Evolutionary conservation across 805 yeast genomes (phyloP), one percentile per base, ranked within the genome.

Genomic region (Nakazawaea laoshanensis): DNA sequence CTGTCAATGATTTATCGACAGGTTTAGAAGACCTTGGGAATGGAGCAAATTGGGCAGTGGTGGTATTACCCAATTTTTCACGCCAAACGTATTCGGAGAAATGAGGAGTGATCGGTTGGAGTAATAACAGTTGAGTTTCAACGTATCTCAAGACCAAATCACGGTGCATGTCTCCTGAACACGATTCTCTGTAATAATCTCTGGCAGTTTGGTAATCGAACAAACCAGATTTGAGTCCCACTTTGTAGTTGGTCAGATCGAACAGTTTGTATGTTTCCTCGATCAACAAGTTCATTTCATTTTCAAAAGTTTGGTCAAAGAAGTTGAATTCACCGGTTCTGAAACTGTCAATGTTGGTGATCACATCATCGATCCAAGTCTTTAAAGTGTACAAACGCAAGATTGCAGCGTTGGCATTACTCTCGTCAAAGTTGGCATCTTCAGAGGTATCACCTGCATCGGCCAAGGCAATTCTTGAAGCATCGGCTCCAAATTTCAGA

Each of bases 381-480:
- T 85, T 89, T 58, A 89, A 69, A 35, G 85, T 89, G 57, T 73
- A 82, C 55, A 92, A 70, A 64, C 98, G 83, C 57, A 92, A 72
- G 55, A 92, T 88, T 17, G 97, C 96, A 29, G 98, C 96, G 52
- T 92, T 92, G 35, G 98, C 98, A 52, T 79, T 88, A 40, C 86
- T 65, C 63, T 92, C 98, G 51, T 92, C 98, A 52, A 92, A 84
- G 67, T 92, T 92, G 33, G 98, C 98, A 59, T 92, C 98, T 63
- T 92, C 98, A 45, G 87, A 76, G 27, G 92, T 68, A 56, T 92
- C 98, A 67, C 98, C 98, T 33, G 96, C 96, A 65, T 92, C 98
- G 29, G 97, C 98, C 44, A 92, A 66, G 4, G 98, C 96, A 56
- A 92, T 84, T 69, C 98, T 82, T 8, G 95, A 67, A 26, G 97